Evolutionary conservation across 2,329 filamentous ascomycete genomes (phyloP).

Genomic region (Eutypa lata): DNA sequence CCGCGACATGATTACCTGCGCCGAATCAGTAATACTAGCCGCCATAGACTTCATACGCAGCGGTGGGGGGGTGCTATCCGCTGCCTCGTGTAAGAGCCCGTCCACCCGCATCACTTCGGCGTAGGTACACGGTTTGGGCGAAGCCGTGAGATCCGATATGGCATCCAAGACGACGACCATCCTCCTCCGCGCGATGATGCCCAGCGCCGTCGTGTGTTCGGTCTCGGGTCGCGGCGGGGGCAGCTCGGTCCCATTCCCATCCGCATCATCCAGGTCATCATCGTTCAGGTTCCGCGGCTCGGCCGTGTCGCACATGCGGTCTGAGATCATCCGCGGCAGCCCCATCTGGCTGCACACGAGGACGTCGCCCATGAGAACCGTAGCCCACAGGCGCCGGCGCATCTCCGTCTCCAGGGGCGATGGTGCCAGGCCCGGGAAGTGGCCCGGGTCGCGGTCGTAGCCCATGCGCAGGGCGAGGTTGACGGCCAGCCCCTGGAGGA

Average conservation of each 20-base stretch:
- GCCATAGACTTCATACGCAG: constrained; percentile 16
- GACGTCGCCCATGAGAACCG: constrained; percentile 38
- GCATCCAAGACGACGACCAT: constrained; percentile 23
- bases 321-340: constrained; percentile 40
- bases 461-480: constrained; percentile 38
- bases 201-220: constrained; percentile 24
- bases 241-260: constrained; percentile 26
- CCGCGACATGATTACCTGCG: constrained; percentile 48
- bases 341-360: constrained; percentile 43
- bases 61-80: constrained; percentile 10
- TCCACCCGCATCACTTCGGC: constrained; percentile 21
- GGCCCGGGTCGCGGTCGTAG: constrained; percentile 41
- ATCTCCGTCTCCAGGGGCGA: constrained; percentile 41
- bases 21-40: constrained; percentile 42
- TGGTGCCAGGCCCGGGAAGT: constrained; percentile 39
- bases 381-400: constrained; percentile 41
- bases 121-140: constrained; percentile 15
- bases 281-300: constrained; percentile 43
- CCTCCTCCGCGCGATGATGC: constrained; percentile 21
- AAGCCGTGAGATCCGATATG: constrained; percentile 19
- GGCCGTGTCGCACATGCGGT: constrained; percentile 37
- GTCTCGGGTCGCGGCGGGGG: constrained; percentile 31
- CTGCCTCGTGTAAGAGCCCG: constrained; percentile 11
- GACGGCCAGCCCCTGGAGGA: constrained; percentile 31
- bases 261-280: constrained; percentile 38